Conservation (phyloP, 2,329 filamentous ascomycete species). For the Colletotrichum destructivum region DNA sequence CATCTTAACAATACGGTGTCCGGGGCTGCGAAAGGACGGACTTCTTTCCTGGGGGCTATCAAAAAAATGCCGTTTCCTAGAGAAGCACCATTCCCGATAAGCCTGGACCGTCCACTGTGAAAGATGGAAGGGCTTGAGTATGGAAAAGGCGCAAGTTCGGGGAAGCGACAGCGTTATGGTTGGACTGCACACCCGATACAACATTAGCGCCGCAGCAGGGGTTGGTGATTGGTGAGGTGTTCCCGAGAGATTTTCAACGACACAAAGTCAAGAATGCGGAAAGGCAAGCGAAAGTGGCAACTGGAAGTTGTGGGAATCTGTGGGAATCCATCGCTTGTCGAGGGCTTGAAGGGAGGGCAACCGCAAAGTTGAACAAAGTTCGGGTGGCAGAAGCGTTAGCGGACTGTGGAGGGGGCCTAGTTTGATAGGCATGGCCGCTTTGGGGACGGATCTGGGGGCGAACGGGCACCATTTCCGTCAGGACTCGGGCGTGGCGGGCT, state of each 20-base stretch:
- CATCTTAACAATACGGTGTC: conserved; percentile 29
- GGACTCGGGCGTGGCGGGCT: conserved; percentile 8
- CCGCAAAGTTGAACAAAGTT: conserved; percentile 11
- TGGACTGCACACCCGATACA: conserved; percentile 18
- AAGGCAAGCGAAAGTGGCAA: conserved; percentile 12
- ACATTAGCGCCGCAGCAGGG: conserved; percentile 22
- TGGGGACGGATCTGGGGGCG: conserved; percentile 27
- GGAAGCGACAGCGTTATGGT: conserved; percentile 3
- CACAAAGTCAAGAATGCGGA: neutral
- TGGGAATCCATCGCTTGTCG: neutral
- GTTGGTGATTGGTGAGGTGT: conserved; percentile 6
- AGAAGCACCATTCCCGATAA: conserved; percentile 2
- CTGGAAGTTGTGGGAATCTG: conserved; percentile 12
- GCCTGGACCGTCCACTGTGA: neutral
- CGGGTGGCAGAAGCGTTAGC: conserved; percentile 23
- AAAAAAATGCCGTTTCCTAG: neutral
- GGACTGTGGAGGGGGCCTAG: conserved; percentile 10
- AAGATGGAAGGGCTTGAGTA: neutral
- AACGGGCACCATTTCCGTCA: conserved; percentile 36
- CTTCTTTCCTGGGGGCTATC: neutral
- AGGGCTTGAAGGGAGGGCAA: conserved; percentile 2
- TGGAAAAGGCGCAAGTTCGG: conserved; percentile 9
- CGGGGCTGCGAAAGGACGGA: conserved; percentile 2
- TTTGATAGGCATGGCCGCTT: conserved; percentile 29
- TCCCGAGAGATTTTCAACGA: neutral